These are phyloP conservation scores for Syzygium syzygioides DNA, from an alignment of 441 rosid genomes.

Conservation along the genomic window DNA sequence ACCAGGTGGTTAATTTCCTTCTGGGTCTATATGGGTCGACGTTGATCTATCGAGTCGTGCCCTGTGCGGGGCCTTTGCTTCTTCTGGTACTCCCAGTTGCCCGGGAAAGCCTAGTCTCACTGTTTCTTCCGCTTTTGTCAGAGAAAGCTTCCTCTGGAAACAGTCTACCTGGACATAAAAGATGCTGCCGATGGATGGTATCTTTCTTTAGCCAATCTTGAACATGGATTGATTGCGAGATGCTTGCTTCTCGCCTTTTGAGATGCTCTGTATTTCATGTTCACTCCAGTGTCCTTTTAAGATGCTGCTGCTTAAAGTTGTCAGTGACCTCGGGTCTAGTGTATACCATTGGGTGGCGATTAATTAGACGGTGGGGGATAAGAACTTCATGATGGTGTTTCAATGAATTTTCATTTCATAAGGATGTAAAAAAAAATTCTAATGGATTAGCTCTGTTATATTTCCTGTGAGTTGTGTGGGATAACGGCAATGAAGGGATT, in stretches of 20 bases:
- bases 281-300: not conserved
- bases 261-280: not conserved
- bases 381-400: not conserved
- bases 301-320: not conserved
- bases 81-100: not conserved
- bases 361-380: not conserved
- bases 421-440: not conserved
- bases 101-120: not conserved
- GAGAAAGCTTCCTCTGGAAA: constrained; percentile 87
- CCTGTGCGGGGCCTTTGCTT: not conserved
- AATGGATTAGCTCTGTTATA: not conserved
- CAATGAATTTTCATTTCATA: not conserved
- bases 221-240: not conserved
- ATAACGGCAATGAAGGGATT: not conserved
- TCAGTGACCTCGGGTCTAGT: not conserved
- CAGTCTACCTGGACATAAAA: constrained; percentile 49
- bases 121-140: constrained; percentile 20
- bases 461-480: too few relatives aligned
- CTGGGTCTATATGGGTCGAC: not conserved
- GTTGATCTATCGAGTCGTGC: too few relatives aligned
- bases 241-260: not conserved
- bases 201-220: not conserved
- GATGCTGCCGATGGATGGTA: constrained; percentile 79
- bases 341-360: not conserved
- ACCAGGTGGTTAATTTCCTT: constrained; percentile 43